A percentile compares a stretch with the other conserved stretches of the same genome.
phyloP scores from a whole-genome alignment of 805 yeast genomes.

The Zygoascus bituminiphila region DNA sequence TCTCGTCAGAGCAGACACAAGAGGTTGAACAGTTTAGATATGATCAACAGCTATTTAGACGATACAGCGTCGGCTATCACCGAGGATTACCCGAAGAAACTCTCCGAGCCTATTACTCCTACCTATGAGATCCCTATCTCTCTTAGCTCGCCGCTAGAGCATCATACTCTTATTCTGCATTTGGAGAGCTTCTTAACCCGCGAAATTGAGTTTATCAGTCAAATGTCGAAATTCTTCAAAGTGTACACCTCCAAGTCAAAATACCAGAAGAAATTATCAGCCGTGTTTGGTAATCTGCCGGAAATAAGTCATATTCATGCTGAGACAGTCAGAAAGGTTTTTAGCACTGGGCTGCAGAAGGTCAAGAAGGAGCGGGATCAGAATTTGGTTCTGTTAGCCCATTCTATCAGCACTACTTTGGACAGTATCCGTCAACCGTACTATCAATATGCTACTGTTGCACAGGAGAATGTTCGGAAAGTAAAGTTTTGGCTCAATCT shows the following conservation, averaged over 20 bases:
- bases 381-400: constrained; percentile 6
- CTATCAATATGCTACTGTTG: constrained; percentile 14
- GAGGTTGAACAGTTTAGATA: constrained; percentile 11
- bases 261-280: constrained; percentile 8
- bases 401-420: constrained; percentile 5
- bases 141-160: background rate
- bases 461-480: constrained; percentile 10
- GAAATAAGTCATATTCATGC: constrained; percentile 18
- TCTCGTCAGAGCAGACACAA: constrained; percentile 2
- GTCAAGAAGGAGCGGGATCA: constrained; percentile 7
- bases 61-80: background rate
- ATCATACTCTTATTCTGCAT: background rate
- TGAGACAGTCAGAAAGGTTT: constrained; percentile 9
- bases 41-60: constrained; percentile 15
- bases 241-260: constrained; percentile 12
- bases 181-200: constrained; percentile 1
- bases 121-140: background rate
- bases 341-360: constrained; percentile 12
- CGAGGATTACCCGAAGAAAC: background rate
- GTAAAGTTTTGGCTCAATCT: constrained; percentile 11
- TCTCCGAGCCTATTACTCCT: background rate
- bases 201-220: constrained; percentile 3
- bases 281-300: constrained; percentile 16
- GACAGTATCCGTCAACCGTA: constrained; percentile 10
- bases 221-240: constrained; percentile 10